These are phyloP conservation scores for Fraxinus americana DNA, from an alignment of 257 asterid species.

Conservation along the genomic window DNA sequence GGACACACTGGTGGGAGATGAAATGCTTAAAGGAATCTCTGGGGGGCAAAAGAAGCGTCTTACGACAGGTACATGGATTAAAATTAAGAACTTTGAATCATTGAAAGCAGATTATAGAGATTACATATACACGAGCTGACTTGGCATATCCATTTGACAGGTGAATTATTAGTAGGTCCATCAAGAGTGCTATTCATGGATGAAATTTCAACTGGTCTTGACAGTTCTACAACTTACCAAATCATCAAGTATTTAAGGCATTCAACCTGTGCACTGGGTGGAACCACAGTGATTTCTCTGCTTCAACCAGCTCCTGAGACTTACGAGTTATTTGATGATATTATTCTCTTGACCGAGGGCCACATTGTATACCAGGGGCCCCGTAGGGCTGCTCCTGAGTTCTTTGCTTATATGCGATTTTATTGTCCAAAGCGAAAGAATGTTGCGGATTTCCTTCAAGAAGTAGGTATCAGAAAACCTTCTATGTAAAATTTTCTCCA, in stretches of 20 bases:
- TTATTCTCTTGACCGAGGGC: slow-evolving; percentile 84
- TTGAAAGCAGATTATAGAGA: slow-evolving; percentile 9
- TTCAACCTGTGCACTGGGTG: slow-evolving; percentile 79
- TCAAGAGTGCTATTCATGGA: slow-evolving; percentile 89
- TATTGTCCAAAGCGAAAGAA: slow-evolving; percentile 83
- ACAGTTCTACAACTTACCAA: slow-evolving; percentile 89
- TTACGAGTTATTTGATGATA: slow-evolving; percentile 87
- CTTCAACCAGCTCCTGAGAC: slow-evolving; percentile 99
- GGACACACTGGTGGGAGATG: slow-evolving; percentile 92
- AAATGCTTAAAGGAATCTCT: slow-evolving; percentile 94
- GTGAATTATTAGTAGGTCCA: slow-evolving; percentile 86
- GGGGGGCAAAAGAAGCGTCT: slow-evolving; percentile 97
- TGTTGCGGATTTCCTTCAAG: slow-evolving; percentile 97
- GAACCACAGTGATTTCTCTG: slow-evolving; percentile 77
- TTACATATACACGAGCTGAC: slow-evolving; percentile 25
- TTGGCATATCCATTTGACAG: slow-evolving; percentile 48
- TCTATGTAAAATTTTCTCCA: slow-evolving; percentile 18
- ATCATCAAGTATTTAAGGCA: slow-evolving; percentile 78
- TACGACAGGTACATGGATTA: slow-evolving; percentile 62
- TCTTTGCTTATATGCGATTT: slow-evolving; percentile 81
- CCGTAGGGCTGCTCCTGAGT: slow-evolving; percentile 60
- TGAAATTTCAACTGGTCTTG: slow-evolving; percentile 95
- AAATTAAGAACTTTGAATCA: slow-evolving; percentile 21
- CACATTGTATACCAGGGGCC: slow-evolving; percentile 94
- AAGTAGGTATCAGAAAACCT: slow-evolving; percentile 51